Evolutionary conservation across 2,329 filamentous ascomycete genomes (phyloP).

Genomic region (Calonectria pauciramosa): DNA sequence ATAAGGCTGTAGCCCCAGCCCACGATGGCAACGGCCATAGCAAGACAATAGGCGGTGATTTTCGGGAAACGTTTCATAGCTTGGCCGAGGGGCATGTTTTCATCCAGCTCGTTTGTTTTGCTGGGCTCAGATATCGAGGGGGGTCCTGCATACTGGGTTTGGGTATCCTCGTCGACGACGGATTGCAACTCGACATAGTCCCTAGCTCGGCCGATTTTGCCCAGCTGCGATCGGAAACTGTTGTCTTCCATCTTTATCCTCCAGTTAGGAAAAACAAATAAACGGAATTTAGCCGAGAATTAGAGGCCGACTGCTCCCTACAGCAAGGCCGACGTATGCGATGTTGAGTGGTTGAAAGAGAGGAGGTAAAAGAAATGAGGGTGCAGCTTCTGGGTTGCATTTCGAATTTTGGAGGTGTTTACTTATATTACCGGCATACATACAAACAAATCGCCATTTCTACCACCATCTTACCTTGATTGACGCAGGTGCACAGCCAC

Average conservation of each 20-base stretch:
- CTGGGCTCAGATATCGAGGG: not conserved
- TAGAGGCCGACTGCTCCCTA: not conserved
- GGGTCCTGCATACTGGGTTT: slow-evolving; percentile 19
- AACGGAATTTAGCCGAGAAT: no score
- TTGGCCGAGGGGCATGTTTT: slow-evolving; percentile 41
- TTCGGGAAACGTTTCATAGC: slow-evolving; percentile 46
- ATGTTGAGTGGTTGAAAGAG: not conserved
- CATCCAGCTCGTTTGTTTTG: slow-evolving; percentile 21
- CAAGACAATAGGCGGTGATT: slow-evolving; percentile 43
- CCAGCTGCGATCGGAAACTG: not conserved
- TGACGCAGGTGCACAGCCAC: not conserved
- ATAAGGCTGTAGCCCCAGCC: slow-evolving; percentile 50
- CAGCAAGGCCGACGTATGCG: not conserved
- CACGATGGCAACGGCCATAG: slow-evolving; percentile 44
- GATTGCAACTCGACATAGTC: slow-evolving; percentile 12
- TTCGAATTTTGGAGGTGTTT: not conserved
- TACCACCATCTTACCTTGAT: not conserved
- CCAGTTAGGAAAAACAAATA: no score
- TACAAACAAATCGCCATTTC: not conserved
- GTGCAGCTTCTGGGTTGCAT: not conserved
- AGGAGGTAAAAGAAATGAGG: not conserved
- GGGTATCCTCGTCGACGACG: slow-evolving; percentile 10
- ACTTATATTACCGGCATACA: not conserved
- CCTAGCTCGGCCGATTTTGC: not conserved
- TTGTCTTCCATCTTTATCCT: not conserved